A percentile compares a stretch with the other conserved stretches of the same genome.
phyloP scores from a whole-genome alignment of 1,284 basidiomycete species.

The Athelia psychrophila region DNA sequence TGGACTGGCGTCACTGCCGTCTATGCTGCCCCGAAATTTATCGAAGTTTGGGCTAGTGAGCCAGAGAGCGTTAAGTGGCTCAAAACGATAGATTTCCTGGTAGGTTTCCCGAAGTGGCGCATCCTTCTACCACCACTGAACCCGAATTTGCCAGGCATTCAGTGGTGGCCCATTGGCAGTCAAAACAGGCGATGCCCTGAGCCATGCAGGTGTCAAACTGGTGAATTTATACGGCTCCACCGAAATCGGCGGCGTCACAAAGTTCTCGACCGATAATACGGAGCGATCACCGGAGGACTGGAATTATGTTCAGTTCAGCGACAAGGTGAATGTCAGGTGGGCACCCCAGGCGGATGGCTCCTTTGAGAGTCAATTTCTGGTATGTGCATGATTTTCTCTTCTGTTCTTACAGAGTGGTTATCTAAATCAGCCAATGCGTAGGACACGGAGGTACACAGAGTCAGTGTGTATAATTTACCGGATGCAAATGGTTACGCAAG shows the following conservation, averaged over 20 bases:
- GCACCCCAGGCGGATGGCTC: too few relatives aligned
- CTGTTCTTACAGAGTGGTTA: too few relatives aligned
- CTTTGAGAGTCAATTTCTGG: too few relatives aligned
- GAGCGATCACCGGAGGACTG: slow-evolving; percentile 13
- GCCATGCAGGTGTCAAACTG: slow-evolving; percentile 16
- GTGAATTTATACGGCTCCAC: slow-evolving; percentile 17
- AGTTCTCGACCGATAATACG: slow-evolving; percentile 2
- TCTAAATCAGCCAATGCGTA: too few relatives aligned
- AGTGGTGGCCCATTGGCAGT: slow-evolving; percentile 16
- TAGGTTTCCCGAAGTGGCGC: slow-evolving; percentile 5
- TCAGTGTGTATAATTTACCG: slow-evolving; percentile 25
- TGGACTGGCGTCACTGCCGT: slow-evolving; percentile 9
- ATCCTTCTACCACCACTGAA: too few relatives aligned
- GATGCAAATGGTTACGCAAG: slow-evolving; percentile 31
- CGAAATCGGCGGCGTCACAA: slow-evolving; percentile 9
- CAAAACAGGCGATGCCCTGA: too few relatives aligned
- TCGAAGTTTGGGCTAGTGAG: slow-evolving; percentile 15
- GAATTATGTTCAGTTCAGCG: slow-evolving; percentile 21
- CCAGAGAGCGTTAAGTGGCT: slow-evolving; percentile 7
- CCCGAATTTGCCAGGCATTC: slow-evolving; percentile 8
- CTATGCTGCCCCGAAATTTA: slow-evolving; percentile 15
- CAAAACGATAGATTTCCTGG: slow-evolving; percentile 13
- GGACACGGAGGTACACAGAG: slow-evolving; percentile 14
- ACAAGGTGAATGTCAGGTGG: slow-evolving; percentile 14
- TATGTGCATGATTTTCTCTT: too few relatives aligned